These are phyloP conservation scores for Cyclaneusma minus DNA, from an alignment of 2,329 filamentous ascomycete genomes.

Conservation along the genomic window DNA sequence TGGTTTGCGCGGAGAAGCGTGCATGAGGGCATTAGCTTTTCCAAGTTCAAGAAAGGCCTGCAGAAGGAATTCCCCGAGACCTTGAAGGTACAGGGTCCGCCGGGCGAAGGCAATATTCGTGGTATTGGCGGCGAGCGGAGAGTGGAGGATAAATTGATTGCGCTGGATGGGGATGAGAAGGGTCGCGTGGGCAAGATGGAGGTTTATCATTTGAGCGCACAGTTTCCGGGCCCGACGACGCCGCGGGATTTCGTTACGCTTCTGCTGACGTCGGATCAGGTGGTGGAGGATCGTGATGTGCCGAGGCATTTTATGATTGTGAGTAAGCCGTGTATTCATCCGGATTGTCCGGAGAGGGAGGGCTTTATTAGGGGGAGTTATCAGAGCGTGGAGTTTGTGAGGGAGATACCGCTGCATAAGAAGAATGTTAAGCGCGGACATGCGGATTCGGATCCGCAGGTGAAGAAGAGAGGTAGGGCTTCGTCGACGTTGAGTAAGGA, in stretches of 20 bases:
- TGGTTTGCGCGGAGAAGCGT: constrained; percentile 85
- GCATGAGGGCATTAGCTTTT: constrained; percentile 64
- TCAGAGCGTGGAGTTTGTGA: constrained; percentile 71
- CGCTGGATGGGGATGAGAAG: constrained; percentile 18
- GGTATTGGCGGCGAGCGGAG: constrained; percentile 72
- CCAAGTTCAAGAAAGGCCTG: constrained; percentile 62
- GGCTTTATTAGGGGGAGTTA: constrained; percentile 76
- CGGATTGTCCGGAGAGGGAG: constrained; percentile 49
- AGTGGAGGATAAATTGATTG: constrained; percentile 46
- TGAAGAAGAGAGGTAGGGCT: constrained; percentile 14
- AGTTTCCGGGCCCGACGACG: constrained; percentile 79
- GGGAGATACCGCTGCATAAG: constrained; percentile 54
- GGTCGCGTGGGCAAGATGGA: constrained; percentile 47
- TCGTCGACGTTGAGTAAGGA: constrained; percentile 22
- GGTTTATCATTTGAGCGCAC: constrained; percentile 72
- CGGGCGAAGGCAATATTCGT: constrained; percentile 60
- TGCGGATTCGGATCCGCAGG: constrained; percentile 17
- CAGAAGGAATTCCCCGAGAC: constrained; percentile 68
- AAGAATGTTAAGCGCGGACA: constrained; percentile 23
- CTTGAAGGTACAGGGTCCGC: constrained; percentile 51
- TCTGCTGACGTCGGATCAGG: constrained; percentile 45
- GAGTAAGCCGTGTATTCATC: constrained; percentile 70
- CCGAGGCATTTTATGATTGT: constrained; percentile 72
- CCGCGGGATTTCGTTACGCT: constrained; percentile 79
- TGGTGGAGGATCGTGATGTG: constrained; percentile 17